Percentiles rank a stretch among this genome's conserved stretches.
Conservation (phyloP, 768 basidiomycete genomes). For the Mycena amicta region DNA sequence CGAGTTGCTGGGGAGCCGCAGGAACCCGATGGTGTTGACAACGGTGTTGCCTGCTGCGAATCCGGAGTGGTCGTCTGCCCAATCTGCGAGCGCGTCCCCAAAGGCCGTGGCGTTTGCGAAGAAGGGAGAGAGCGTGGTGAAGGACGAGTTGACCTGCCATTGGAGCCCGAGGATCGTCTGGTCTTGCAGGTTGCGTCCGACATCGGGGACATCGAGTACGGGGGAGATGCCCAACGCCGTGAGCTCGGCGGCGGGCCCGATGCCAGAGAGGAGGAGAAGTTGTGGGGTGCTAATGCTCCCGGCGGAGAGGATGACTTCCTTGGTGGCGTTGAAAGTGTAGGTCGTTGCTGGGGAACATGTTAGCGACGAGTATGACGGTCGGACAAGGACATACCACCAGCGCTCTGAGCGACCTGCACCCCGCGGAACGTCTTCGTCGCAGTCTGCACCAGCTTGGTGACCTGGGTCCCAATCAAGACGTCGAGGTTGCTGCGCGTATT, state of each 20-base stretch:
- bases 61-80: constrained; percentile 2
- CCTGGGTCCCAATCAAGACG: background rate
- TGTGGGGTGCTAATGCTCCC: constrained; percentile 1
- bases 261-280: constrained; percentile 3
- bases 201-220: constrained; percentile 2
- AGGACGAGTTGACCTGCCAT: background rate
- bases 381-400: background rate
- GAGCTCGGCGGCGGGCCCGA: background rate
- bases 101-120: constrained; percentile 1
- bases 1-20: constrained; percentile 3
- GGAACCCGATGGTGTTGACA: constrained; percentile 12
- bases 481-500: background rate
- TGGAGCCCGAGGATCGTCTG: background rate
- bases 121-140: constrained; percentile 1
- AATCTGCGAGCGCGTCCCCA: background rate
- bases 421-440: background rate
- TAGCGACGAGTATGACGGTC: background rate
- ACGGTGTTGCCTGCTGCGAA: constrained; percentile 4
- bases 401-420: background rate
- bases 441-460: background rate
- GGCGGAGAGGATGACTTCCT: constrained; percentile 3
- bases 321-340: background rate
- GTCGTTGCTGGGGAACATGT: background rate
- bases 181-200: constrained; percentile 2
- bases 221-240: background rate